Evolutionary conservation across 441 rosid species (phyloP).

Genomic region (Pelargonium cotyledonis): DNA sequence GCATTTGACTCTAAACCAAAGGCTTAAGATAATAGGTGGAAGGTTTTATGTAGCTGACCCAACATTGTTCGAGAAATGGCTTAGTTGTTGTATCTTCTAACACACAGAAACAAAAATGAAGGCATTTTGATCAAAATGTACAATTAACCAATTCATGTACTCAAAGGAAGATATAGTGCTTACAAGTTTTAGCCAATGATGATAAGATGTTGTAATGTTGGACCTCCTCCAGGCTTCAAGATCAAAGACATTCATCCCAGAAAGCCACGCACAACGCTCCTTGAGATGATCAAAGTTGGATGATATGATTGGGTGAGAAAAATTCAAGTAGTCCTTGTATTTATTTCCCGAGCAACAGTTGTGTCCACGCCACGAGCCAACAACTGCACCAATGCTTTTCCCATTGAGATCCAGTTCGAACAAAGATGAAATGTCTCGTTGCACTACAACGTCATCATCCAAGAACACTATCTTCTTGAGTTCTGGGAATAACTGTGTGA

Average conservation of each 20-base stretch:
- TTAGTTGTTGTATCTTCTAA: neutral
- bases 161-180: slow-evolving; percentile 21
- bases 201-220: slow-evolving; percentile 58
- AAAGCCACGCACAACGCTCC: slow-evolving; percentile 78
- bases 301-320: slow-evolving; percentile 63
- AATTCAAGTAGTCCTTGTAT: slow-evolving; percentile 72
- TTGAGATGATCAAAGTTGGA: slow-evolving; percentile 35
- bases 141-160: neutral
- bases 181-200: slow-evolving; percentile 65
- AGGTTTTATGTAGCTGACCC: no score
- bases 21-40: no score
- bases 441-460: slow-evolving; percentile 92
- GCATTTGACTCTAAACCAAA: no score
- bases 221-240: slow-evolving; percentile 78
- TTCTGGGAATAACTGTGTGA: slow-evolving; percentile 78
- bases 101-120: neutral
- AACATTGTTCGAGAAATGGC: no score
- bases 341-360: slow-evolving; percentile 79
- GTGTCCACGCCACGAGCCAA: slow-evolving; percentile 61
- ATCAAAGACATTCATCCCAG: slow-evolving; percentile 81
- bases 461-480: slow-evolving; percentile 82
- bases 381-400: slow-evolving; percentile 73
- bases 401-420: slow-evolving; percentile 71
- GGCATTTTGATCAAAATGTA: neutral
- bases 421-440: slow-evolving; percentile 68